Conservation (phyloP, 768 basidiomycete species). For the Pholiota conissans region DNA sequence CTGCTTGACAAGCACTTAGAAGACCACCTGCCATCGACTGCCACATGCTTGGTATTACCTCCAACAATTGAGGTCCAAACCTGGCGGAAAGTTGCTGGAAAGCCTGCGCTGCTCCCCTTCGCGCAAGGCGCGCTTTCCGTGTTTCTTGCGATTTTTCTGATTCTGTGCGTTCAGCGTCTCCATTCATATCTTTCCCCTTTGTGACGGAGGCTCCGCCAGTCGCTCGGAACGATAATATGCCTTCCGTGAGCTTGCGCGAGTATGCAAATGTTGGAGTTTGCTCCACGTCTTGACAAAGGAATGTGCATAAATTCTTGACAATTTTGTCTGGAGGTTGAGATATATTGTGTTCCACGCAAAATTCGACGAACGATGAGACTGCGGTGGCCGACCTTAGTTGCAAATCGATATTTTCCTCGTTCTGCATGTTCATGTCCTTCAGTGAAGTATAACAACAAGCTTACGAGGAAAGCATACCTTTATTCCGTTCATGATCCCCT, state of each 20-base stretch:
- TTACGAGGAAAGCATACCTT: slow-evolving; percentile 58
- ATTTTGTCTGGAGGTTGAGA: slow-evolving; percentile 93
- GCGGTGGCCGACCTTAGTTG: slow-evolving; percentile 87
- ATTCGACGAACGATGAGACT: slow-evolving; percentile 85
- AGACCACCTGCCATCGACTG: slow-evolving; percentile 85
- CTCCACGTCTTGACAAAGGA: slow-evolving; percentile 89
- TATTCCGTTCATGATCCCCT: slow-evolving; percentile 96
- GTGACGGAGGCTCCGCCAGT: slow-evolving; percentile 26
- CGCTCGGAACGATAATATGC: slow-evolving; percentile 75
- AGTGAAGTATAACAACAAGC: slow-evolving; percentile 9
- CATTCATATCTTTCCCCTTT: slow-evolving; percentile 30
- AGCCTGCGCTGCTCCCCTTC: slow-evolving; percentile 84
- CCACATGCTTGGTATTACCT: slow-evolving; percentile 93
- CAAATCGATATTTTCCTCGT: slow-evolving; percentile 85
- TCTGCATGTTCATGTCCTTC: slow-evolving; percentile 47
- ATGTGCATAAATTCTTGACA: slow-evolving; percentile 94
- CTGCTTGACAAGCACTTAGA: slow-evolving; percentile 60
- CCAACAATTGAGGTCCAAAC: slow-evolving; percentile 74
- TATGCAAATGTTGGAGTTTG: slow-evolving; percentile 88
- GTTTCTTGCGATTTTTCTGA: slow-evolving; percentile 51
- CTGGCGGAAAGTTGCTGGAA: slow-evolving; percentile 74
- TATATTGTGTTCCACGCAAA: slow-evolving; percentile 73
- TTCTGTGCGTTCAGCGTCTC: slow-evolving; percentile 40
- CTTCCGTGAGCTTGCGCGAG: slow-evolving; percentile 58
- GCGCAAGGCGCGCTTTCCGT: slow-evolving; percentile 65